Evolutionary conservation across 2,329 filamentous ascomycete species (phyloP).

Genomic region (Beauveria bassiana): DNA sequence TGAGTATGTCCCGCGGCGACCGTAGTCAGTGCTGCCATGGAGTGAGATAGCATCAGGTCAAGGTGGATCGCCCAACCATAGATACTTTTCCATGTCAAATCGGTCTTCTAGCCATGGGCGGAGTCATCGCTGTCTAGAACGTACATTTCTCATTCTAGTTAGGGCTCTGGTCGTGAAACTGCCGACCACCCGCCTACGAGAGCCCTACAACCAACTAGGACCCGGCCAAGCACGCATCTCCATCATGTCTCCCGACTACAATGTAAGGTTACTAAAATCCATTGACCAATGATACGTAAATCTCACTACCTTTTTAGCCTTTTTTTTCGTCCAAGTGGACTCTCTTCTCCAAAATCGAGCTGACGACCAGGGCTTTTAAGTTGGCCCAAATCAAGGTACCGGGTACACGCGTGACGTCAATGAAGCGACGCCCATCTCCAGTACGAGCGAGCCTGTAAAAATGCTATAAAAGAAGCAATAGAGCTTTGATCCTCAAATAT

Average conservation of each 20-base stretch:
- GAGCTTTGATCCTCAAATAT: not conserved
- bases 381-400: conserved; percentile 5
- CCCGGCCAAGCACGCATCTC: too few relatives aligned
- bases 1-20: not conserved
- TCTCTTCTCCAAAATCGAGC: too few relatives aligned
- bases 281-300: not conserved
- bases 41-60: not conserved
- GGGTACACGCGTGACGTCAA: conserved; percentile 5
- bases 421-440: not conserved
- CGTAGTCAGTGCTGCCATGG: not conserved
- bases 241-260: too few relatives aligned
- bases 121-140: too few relatives aligned
- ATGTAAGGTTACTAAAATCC: not conserved
- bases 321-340: not conserved
- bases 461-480: not conserved
- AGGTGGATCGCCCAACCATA: not conserved
- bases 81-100: too few relatives aligned
- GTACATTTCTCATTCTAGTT: too few relatives aligned
- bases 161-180: too few relatives aligned
- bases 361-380: not conserved
- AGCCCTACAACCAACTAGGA: too few relatives aligned
- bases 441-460: not conserved
- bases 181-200: too few relatives aligned
- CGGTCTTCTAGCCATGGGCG: too few relatives aligned
- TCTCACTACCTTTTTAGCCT: not conserved